Evolutionary conservation across 139 green algal species (phyloP).

Genomic region (Desmodesmus armatus): DNA sequence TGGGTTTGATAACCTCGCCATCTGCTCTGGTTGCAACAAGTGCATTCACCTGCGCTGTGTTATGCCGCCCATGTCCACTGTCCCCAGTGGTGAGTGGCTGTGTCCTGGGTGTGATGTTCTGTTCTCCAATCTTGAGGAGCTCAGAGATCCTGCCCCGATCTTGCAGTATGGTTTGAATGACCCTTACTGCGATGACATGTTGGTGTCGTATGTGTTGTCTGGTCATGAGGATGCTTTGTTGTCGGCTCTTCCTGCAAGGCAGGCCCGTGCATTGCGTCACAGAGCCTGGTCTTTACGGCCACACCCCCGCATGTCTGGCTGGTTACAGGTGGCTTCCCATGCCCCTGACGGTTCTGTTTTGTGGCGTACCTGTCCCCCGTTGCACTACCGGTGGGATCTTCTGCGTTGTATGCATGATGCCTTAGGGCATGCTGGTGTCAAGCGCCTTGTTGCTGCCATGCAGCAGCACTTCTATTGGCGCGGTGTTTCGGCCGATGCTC

Average conservation of each 20-base stretch:
- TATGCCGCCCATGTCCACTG: slow-evolving; percentile 26
- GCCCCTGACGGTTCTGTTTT: not conserved
- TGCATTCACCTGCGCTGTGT: slow-evolving; percentile 36
- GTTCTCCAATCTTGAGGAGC: slow-evolving; percentile 34
- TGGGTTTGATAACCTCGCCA: slow-evolving; percentile 39
- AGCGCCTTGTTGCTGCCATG: slow-evolving; percentile 16
- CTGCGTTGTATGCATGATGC: slow-evolving; percentile 39
- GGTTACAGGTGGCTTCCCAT: slow-evolving; percentile 7
- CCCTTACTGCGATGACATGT: slow-evolving; percentile 7
- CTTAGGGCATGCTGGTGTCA: slow-evolving; percentile 46
- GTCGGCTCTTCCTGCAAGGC: not conserved
- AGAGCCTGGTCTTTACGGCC: not conserved
- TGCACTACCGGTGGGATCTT: slow-evolving; percentile 5
- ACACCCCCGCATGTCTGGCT: not conserved
- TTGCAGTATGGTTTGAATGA: not conserved
- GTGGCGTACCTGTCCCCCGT: slow-evolving; percentile 28
- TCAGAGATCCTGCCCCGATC: slow-evolving; percentile 16
- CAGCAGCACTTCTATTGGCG: slow-evolving; percentile 43
- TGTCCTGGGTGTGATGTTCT: slow-evolving; percentile 35
- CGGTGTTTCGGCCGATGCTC: not conserved
- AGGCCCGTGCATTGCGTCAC: not conserved
- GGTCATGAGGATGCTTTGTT: not conserved
- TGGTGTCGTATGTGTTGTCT: not conserved
- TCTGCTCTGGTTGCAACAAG: slow-evolving; percentile 28
- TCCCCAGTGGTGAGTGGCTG: slow-evolving; percentile 42